These are phyloP conservation scores for Talaromyces rugulosus DNA, from an alignment of 2,329 filamentous ascomycete genomes.

Conservation along the genomic window DNA sequence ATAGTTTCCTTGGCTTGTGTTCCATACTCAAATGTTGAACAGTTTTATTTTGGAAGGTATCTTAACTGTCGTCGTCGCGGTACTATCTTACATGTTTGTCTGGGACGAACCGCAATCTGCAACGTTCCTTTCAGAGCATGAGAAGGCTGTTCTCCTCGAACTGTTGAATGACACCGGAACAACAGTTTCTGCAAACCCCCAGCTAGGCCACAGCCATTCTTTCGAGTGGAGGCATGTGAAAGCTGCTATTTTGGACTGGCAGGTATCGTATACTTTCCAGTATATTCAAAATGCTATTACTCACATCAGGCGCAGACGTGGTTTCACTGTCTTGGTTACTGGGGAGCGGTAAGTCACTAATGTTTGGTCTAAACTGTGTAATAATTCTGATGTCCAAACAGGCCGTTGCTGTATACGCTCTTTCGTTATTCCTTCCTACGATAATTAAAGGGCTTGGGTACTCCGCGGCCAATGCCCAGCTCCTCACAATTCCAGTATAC, in stretches of 20 bases:
- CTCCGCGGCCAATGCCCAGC: slow-evolving; percentile 45
- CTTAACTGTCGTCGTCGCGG: slow-evolving; percentile 64
- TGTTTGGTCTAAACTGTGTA: neutral
- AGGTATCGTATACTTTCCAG: slow-evolving; percentile 37
- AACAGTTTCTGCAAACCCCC: neutral
- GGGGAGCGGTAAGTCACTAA: neutral
- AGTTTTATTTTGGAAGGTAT: slow-evolving; percentile 59
- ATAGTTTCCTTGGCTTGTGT: neutral
- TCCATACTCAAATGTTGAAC: neutral
- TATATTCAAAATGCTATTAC: neutral
- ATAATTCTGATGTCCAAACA: neutral
- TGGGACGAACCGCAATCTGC: slow-evolving; percentile 38
- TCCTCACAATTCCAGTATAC: slow-evolving; percentile 20
- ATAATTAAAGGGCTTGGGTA: slow-evolving; percentile 43
- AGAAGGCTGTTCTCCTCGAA: slow-evolving; percentile 40
- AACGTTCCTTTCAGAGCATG: slow-evolving; percentile 37
- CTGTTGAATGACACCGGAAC: slow-evolving; percentile 30
- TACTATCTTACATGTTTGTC: slow-evolving; percentile 24
- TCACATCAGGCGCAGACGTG: neutral
- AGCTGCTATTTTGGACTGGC: slow-evolving; percentile 44
- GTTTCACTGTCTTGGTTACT: neutral
- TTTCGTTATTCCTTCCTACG: slow-evolving; percentile 30
- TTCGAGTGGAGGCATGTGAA: slow-evolving; percentile 32
- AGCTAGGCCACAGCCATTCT: neutral
- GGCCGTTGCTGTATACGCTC: slow-evolving; percentile 16